phyloP scores from a whole-genome alignment of 352 stramenopile species.

The Globisporangium acanthophoron region DNA sequence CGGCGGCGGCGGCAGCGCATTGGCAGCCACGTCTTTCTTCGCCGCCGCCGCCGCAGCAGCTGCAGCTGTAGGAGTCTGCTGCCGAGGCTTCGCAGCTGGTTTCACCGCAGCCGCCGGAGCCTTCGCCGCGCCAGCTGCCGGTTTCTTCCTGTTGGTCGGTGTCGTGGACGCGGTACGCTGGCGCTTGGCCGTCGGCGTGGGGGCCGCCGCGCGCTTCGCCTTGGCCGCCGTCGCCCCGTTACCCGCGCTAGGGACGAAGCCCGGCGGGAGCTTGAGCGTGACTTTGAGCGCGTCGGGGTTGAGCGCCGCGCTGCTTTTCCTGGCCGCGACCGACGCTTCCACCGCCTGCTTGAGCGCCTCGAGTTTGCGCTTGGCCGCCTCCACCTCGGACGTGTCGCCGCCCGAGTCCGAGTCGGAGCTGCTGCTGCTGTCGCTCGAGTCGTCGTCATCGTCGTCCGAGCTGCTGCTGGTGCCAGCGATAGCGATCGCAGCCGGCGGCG shows the following conservation, averaged over 20 bases:
- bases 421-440: slow-evolving; percentile 40
- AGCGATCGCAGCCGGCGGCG: background rate
- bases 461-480: slow-evolving; percentile 21
- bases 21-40: background rate
- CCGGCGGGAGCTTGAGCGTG: slow-evolving; percentile 50
- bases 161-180: slow-evolving; percentile 15
- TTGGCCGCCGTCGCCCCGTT: slow-evolving; percentile 11
- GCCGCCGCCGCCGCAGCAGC: slow-evolving; percentile 5
- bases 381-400: slow-evolving; percentile 30
- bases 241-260: slow-evolving; percentile 30
- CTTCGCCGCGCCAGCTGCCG: background rate
- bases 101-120: slow-evolving; percentile 10
- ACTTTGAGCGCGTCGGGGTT: slow-evolving; percentile 44
- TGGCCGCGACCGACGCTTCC: slow-evolving; percentile 14
- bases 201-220: slow-evolving; percentile 35
- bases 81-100: slow-evolving; percentile 6
- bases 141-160: slow-evolving; percentile 9
- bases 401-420: slow-evolving; percentile 39
- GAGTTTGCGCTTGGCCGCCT: slow-evolving; percentile 13
- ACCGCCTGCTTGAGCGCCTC: slow-evolving; percentile 16
- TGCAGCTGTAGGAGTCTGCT: slow-evolving; percentile 10
- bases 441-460: slow-evolving; percentile 4
- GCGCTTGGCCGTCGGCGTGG: slow-evolving; percentile 27
- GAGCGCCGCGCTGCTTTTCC: slow-evolving; percentile 11
- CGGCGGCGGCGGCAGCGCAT: background rate